Conservation (phyloP, 345 rosid genomes). For the Rhizophora mangle region DNA sequence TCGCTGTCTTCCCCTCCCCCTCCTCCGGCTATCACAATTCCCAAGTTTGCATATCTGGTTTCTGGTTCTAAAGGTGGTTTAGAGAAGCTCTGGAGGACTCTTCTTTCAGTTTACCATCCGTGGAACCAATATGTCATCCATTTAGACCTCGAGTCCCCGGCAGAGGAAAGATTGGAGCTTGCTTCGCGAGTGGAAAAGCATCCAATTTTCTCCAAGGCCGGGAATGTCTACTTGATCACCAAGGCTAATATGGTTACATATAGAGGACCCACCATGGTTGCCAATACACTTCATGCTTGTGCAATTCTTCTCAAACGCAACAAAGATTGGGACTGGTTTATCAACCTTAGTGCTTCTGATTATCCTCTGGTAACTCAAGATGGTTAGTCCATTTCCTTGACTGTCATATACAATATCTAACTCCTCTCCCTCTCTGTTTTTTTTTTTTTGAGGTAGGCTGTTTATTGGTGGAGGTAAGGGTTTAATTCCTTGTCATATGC, state of each 20-base stretch:
- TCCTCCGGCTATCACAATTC: slow-evolving; percentile 45
- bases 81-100: slow-evolving; percentile 95
- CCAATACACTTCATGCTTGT: slow-evolving; percentile 98
- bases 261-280: slow-evolving; percentile 97
- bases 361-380: slow-evolving; percentile 99
- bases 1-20: slow-evolving; percentile 20
- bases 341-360: slow-evolving; percentile 98
- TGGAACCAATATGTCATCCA: slow-evolving; percentile 86
- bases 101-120: slow-evolving; percentile 87
- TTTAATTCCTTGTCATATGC: slow-evolving; percentile 30
- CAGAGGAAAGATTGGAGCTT: slow-evolving; percentile 80
- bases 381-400: slow-evolving; percentile 45
- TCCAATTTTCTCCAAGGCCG: slow-evolving; percentile 57
- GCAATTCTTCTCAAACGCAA: slow-evolving; percentile 81
- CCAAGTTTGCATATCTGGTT: slow-evolving; percentile 88
- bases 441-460: not conserved
- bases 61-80: slow-evolving; percentile 94
- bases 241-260: slow-evolving; percentile 99
- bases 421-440: not conserved
- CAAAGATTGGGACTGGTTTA: slow-evolving; percentile 98
- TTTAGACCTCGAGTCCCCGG: slow-evolving; percentile 87
- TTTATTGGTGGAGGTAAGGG: not conserved
- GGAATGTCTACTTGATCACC: slow-evolving; percentile 78
- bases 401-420: slow-evolving; percentile 5
- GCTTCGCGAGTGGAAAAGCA: slow-evolving; percentile 63